A percentile compares a stretch with the other conserved stretches of the same genome.
Conservation (phyloP, 345 rosid species). For the Linum trigynum region DNA sequence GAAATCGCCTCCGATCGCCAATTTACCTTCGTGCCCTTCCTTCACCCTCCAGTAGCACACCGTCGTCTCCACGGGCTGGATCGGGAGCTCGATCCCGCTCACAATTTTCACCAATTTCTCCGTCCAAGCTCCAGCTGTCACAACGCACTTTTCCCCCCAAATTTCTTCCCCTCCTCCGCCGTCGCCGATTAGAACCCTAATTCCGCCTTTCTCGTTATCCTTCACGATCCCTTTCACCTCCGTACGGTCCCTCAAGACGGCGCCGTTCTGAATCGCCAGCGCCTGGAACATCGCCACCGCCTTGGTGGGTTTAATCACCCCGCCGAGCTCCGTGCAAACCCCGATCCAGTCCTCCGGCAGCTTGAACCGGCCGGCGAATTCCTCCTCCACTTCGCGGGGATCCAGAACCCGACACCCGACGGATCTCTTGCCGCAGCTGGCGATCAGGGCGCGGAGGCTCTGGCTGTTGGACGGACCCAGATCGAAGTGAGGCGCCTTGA, state of each 20-base stretch:
- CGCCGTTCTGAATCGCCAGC: slow-evolving; percentile 46
- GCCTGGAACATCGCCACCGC: slow-evolving; percentile 86
- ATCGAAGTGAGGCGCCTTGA: slow-evolving; percentile 56
- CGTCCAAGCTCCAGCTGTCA: slow-evolving; percentile 81
- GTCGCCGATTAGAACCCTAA: slow-evolving; percentile 25
- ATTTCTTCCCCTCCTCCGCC: slow-evolving; percentile 32
- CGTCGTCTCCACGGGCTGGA: slow-evolving; percentile 47
- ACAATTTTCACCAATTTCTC: slow-evolving; percentile 47
- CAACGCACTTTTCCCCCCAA: slow-evolving; percentile 52
- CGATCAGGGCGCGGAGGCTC: slow-evolving; percentile 37
- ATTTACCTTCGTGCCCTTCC: slow-evolving; percentile 50
- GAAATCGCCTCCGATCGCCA: slow-evolving; percentile 40
- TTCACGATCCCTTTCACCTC: slow-evolving; percentile 39
- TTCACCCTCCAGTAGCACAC: slow-evolving; percentile 77
- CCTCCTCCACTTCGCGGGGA: slow-evolving; percentile 21
- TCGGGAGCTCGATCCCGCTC: slow-evolving; percentile 43
- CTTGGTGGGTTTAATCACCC: slow-evolving; percentile 77
- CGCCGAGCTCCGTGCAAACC: slow-evolving; percentile 48
- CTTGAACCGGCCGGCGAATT: slow-evolving; percentile 40
- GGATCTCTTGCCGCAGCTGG: slow-evolving; percentile 37
- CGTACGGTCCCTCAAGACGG: slow-evolving; percentile 47
- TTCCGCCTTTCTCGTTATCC: slow-evolving; percentile 42
- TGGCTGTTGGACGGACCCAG: slow-evolving; percentile 44
- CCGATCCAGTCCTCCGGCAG: slow-evolving; percentile 76
- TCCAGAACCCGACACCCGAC: slow-evolving; percentile 32